Base-by-base conservation (phyloP, 768 basidiomycete genomes). In the Crassisporium funariophilum region DNA sequence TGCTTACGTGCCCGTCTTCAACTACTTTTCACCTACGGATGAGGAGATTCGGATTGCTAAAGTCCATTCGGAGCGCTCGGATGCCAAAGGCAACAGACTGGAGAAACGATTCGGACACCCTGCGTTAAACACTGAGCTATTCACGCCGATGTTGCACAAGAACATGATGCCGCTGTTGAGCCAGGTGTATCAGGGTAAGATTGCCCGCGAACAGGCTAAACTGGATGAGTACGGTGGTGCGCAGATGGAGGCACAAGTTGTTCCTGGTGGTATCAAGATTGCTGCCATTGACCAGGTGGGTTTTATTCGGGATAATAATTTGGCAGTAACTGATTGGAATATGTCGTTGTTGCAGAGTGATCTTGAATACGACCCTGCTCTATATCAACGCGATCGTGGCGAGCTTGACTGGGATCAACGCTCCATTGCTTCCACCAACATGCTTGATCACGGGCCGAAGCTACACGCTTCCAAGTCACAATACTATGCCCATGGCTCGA, bases 51-150 rank as follows among this genome's bases (percentile, higher is more conserved):
- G 78, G 9, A 61, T 75, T 31, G 83, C 85, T 37, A 84, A 90
- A 56, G 78, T 94, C 2, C 79, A 93, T 59, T 90, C 91, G 0
- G 82, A 86, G 43, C 82, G 83, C 37, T 78, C 81, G 1, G 95
- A 98, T 63, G 72, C 77, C 47, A 75, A 76, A 27, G 77, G 85
- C 44, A 78, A 87, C 60, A 80, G 88, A 24, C 80, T 98, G 22
- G 86, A 86, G 70, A 92, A 85, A 63, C 86, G 95, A 21, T 99
- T 98, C 69, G 90, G 95, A 1, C 97, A 99, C 64, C 95, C 97
- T 1, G 89, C 94, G 12, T 75, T 99, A 37, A 83, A 93, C 55
- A 68, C 79, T 10, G 91, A 95, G 43, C 75, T 95, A 36, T 90
- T 94, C 68, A 91, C 90, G 4, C 91, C 88, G 0, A 88, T 91